Evolutionary conservation across 2,329 filamentous ascomycete genomes (phyloP), one percentile per base, ranked within the genome.

Genomic region (Pyricularia sp.): DNA sequence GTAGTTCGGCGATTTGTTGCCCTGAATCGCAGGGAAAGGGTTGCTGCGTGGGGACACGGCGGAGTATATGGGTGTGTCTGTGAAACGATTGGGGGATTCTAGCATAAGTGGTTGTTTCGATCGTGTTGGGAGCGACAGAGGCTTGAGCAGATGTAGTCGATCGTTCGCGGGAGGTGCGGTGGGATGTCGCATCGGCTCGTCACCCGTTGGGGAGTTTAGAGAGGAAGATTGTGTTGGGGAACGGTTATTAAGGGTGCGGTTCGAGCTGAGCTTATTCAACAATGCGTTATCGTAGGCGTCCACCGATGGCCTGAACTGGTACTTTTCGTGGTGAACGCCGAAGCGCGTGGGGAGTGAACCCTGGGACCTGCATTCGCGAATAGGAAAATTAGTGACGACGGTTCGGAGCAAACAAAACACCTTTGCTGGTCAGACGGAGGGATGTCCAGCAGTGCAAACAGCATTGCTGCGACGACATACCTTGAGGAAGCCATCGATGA

Each of bases 181-280:
- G 23, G 36, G 42, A 23, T 67, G 65, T 23, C 65, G 65, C 14
- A 73, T 14, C 80, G 77, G 61, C 79, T 77, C 2, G 78, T 73
- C 25, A 64, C 83, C 81, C 68, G 76, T 78, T 1, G 82, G 83
- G 11, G 79, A 76, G 69, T 79, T 81, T 6, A 85, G 76, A 4
- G 78, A 77, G 11, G 82, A 82, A 66, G 80, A 79, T 17, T 77
- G 75, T 26, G 82, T 79, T 1, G 82, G 80, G 10, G 82, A 81
- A 20, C 76, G 76, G 68, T 79, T 82, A 69, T 84, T 82, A n/a
- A 81, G 73, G 0, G 77, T 79, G 55, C 81, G 79, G 55, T 81
- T 76, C 1, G 81, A 80, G 69, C 86, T 81, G n/a, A 88, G 78
- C 76, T 85, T 88, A 75, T 84, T 85, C 70, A 86, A 82, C 74